Conservation (phyloP, 208 protist genomes). For the Jaenimonas drosophilae region DNA sequence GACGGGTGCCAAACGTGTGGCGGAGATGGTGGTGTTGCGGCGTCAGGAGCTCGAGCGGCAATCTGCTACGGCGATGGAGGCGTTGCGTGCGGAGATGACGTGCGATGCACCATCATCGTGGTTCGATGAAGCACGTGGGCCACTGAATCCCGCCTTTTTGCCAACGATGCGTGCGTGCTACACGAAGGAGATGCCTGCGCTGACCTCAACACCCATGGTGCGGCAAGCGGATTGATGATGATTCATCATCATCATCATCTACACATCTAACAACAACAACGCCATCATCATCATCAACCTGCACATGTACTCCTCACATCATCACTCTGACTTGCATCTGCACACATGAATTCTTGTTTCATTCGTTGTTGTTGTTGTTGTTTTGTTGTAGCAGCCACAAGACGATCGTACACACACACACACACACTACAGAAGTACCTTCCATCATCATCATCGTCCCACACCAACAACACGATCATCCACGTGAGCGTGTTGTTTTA, state of each 20-base stretch:
- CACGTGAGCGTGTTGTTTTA: too few species aligned
- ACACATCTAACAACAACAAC: too few species aligned
- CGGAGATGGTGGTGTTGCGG: slow-evolving; percentile 77
- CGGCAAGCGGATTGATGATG: background rate
- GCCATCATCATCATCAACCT: too few species aligned
- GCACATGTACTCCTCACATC: too few species aligned
- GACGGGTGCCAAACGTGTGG: slow-evolving; percentile 62
- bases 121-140: slow-evolving; percentile 75
- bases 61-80: slow-evolving; percentile 27
- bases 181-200: slow-evolving; percentile 38
- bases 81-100: slow-evolving; percentile 17
- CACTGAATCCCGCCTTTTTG: slow-evolving; percentile 80
- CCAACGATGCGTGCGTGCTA: slow-evolving; percentile 68
- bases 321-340: too few species aligned
- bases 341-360: too few species aligned
- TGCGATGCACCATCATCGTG: slow-evolving; percentile 47
- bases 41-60: slow-evolving; percentile 63
- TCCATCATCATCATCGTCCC: background rate
- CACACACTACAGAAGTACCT: background rate
- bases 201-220: slow-evolving; percentile 45
- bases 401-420: too few species aligned
- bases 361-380: too few species aligned
- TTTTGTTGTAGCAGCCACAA: too few species aligned
- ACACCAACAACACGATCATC: background rate
- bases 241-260: too few species aligned